phyloP scores from a whole-genome alignment of 768 basidiomycete genomes.

The Pholiota conissans region DNA sequence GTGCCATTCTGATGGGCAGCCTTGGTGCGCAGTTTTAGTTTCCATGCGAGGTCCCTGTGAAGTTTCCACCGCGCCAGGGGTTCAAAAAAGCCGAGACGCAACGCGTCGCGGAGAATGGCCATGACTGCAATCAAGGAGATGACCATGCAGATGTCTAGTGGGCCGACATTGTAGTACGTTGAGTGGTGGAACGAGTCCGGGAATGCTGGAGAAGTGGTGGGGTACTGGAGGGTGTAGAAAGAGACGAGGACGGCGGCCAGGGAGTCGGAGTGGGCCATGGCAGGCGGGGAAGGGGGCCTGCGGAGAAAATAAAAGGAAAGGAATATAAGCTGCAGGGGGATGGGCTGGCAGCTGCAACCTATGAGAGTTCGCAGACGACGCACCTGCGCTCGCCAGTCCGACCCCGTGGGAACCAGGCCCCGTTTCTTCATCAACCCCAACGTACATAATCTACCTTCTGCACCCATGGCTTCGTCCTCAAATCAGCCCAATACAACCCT shows the following conservation, averaged over 20 bases:
- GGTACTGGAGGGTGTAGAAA: conserved; percentile 77
- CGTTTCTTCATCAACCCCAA: conserved; percentile 5
- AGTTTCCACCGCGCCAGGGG: conserved; percentile 84
- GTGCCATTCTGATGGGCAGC: conserved; percentile 7
- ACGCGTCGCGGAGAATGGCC: conserved; percentile 81
- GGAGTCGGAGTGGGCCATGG: conserved; percentile 14
- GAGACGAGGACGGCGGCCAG: conserved; percentile 49
- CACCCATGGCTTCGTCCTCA: conserved; percentile 47
- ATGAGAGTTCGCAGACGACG: conserved; percentile 3
- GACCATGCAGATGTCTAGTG: conserved; percentile 75
- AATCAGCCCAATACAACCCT: conserved; percentile 84
- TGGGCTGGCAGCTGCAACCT: conserved; percentile 8
- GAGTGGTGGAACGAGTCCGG: conserved; percentile 76
- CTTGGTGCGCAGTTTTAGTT: conserved; percentile 22
- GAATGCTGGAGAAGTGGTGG: conserved; percentile 48
- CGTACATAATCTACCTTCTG: conserved; percentile 9
- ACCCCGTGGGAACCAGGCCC: conserved; percentile 25
- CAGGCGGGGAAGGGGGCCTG: background rate
- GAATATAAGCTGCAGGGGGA: conserved; percentile 6
- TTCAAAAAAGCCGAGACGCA: conserved; percentile 72
- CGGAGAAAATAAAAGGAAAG: background rate
- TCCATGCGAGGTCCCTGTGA: conserved; percentile 44
- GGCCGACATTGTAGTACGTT: conserved; percentile 71
- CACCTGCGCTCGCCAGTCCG: conserved; percentile 6
- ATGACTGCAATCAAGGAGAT: conserved; percentile 83